Percentiles rank a stretch among this genome's conserved stretches.
Evolutionary conservation across 83 land plant species (phyloP).

Genomic region (Isoetes engelmannii): DNA sequence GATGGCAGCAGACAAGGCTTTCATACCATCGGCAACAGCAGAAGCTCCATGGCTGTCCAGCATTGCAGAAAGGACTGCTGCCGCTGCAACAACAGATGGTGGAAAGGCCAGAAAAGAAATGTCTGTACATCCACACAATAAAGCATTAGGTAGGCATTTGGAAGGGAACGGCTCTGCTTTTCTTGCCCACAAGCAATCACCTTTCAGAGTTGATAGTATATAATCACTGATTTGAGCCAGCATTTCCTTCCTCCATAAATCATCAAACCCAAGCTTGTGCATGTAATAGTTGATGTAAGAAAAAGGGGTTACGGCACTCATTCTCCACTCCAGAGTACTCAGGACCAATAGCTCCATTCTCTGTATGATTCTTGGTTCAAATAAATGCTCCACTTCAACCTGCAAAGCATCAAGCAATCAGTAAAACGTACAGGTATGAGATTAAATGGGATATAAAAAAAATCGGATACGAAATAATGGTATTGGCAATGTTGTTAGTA

Average conservation of each 20-base stretch:
- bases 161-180: constrained; percentile 36
- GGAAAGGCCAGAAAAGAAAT: constrained; percentile 17
- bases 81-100: constrained; percentile 31
- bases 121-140: constrained; percentile 16
- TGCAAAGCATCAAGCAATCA: not conserved
- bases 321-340: constrained; percentile 45
- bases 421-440: not conserved
- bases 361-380: constrained; percentile 32
- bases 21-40: not conserved
- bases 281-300: constrained; percentile 42
- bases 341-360: constrained; percentile 52
- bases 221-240: not conserved
- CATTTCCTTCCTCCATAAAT: constrained; percentile 3
- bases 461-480: no score
- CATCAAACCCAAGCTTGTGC: constrained; percentile 21
- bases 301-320: constrained; percentile 45
- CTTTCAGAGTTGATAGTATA: constrained; percentile 1
- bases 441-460: not conserved
- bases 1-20: no score
- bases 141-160: constrained; percentile 36
- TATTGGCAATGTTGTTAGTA: no score
- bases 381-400: constrained; percentile 22
- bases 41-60: constrained; percentile 14
- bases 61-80: constrained; percentile 11
- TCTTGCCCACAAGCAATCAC: constrained; percentile 9